A percentile compares a stretch with the other conserved stretches of the same genome.
phyloP scores from a whole-genome alignment of 2,329 filamentous ascomycete species.

The Plectosphaerella sp. region DNA sequence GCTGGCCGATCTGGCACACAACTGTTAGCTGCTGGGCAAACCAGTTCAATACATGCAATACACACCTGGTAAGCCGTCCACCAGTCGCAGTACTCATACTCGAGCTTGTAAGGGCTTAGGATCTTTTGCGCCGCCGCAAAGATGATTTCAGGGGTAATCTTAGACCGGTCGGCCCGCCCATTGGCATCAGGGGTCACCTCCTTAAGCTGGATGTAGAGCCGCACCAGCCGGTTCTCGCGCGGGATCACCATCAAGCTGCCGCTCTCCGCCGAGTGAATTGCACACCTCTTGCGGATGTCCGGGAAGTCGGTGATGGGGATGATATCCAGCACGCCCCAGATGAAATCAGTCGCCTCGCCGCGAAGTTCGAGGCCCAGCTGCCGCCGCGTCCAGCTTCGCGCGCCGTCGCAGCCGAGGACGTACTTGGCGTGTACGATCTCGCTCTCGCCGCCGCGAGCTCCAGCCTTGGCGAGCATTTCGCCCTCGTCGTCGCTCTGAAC shows the following conservation, averaged over 20 bases:
- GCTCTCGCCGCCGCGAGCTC: constrained; percentile 22
- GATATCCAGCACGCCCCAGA: constrained; percentile 40
- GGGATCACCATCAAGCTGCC: constrained; percentile 64
- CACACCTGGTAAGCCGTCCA: constrained; percentile 61
- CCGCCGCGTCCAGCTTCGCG: constrained; percentile 60
- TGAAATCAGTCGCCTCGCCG: constrained; percentile 47
- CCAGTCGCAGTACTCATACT: constrained; percentile 60
- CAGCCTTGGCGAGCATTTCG: constrained; percentile 14
- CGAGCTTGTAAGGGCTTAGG: constrained; percentile 61
- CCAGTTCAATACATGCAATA: constrained; percentile 14
- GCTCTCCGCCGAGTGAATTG: constrained; percentile 49
- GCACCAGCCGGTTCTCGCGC: constrained; percentile 57
- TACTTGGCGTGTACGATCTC: constrained; percentile 55
- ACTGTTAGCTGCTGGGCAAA: neutral
- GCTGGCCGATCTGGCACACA: constrained; percentile 60
- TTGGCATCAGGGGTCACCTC: constrained; percentile 34
- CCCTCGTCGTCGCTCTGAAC: constrained; percentile 53
- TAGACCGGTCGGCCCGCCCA: constrained; percentile 49
- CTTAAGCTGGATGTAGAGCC: constrained; percentile 62
- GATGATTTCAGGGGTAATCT: constrained; percentile 59
- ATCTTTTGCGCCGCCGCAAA: constrained; percentile 58
- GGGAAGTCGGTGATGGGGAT: constrained; percentile 42
- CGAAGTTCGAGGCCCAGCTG: constrained; percentile 52
- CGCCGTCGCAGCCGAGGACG: constrained; percentile 64
- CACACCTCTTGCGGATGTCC: constrained; percentile 54